Evolutionary conservation across 495 filamentous ascomycete species (phyloP), one percentile per base, ranked within the genome.

Genomic region (Podospora comata): DNA sequence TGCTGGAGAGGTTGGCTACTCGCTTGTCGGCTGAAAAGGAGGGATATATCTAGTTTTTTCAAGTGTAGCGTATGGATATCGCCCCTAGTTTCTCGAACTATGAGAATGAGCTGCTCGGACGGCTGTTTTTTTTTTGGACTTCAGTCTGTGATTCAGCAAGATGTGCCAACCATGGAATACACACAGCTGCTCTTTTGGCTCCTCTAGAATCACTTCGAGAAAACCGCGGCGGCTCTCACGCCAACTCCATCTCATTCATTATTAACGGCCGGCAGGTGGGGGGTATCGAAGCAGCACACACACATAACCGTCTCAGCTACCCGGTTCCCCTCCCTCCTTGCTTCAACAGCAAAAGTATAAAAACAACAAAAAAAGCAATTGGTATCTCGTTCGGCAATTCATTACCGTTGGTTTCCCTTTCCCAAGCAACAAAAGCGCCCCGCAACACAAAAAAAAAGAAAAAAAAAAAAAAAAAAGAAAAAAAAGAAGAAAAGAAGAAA

Each of bases 1-100:
- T 68, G 79, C 84, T 32, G 65, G 59, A 11, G 39, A 48, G 56
- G 84, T 32, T 32, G 30, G 30, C 4, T 32, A 32, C 7, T 32
- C 30, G 30, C 30, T 32, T 32, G 30, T 32, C 7, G 30, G 30
- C 4, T 32, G 30, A 32, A 32, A 32, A 32, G 30, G 30, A 7
- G 30, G 30, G 30, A 7, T 23, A 23, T 23, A 23, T 23, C 23
- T 23, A 23, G 23, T 23, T 23, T 23, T 23, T 23, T 23, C 0
- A 23, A 23, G 23, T 23, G 23, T 0, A 23, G 23, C 23, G 23
- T 23, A 23, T 23, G 23, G 23, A 23, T 23, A 23, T 23, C 23
- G 23, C 23, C 23, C 1, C 23, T 23, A 23, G 23, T 23, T 23
- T 23, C 23, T 23, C 23, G 23, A 23, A 23, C 23, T 23, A 23